Evolutionary conservation across 139 green algal species (phyloP).

Genomic region (Zygnema circumcarinatum): DNA sequence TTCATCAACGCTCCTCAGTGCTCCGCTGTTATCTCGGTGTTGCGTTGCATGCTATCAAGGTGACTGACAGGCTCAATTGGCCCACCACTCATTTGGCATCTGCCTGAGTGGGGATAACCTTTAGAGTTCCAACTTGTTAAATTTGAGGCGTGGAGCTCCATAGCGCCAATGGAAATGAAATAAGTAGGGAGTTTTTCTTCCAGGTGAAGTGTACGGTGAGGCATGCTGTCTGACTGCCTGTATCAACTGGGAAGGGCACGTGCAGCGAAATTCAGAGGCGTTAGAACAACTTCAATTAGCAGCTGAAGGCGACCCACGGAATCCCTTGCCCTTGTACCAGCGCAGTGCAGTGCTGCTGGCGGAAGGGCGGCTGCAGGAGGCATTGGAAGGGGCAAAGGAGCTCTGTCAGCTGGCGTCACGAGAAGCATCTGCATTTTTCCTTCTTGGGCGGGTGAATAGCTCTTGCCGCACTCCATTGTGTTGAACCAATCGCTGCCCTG

Average conservation of each 20-base stretch:
- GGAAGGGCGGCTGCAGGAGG: slow-evolving; percentile 69
- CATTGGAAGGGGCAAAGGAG: slow-evolving; percentile 75
- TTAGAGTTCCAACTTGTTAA: no score
- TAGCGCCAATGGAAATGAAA: no score
- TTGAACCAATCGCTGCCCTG: background rate
- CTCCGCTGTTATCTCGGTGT: slow-evolving; percentile 91
- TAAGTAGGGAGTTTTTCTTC: no score
- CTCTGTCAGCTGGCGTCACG: slow-evolving; percentile 81
- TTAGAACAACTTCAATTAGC: slow-evolving; percentile 77
- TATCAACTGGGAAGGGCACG: no score
- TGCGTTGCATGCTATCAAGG: slow-evolving; percentile 75
- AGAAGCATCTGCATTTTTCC: slow-evolving; percentile 88
- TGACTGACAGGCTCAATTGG: background rate
- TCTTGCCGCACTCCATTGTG: background rate
- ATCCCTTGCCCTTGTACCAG: slow-evolving; percentile 93
- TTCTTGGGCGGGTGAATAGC: slow-evolving; percentile 83
- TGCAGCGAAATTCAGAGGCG: slow-evolving; percentile 72
- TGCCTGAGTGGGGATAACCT: slow-evolving; percentile 1
- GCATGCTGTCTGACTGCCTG: no score
- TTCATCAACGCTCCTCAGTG: slow-evolving; percentile 86
- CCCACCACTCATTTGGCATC: background rate
- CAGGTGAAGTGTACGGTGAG: no score
- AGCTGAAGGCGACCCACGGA: slow-evolving; percentile 79
- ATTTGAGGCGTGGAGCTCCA: background rate
- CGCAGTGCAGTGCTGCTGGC: slow-evolving; percentile 78